These are phyloP conservation scores for Colletotrichum phormii DNA, from an alignment of 2,329 filamentous ascomycete genomes.

Conservation along the genomic window DNA sequence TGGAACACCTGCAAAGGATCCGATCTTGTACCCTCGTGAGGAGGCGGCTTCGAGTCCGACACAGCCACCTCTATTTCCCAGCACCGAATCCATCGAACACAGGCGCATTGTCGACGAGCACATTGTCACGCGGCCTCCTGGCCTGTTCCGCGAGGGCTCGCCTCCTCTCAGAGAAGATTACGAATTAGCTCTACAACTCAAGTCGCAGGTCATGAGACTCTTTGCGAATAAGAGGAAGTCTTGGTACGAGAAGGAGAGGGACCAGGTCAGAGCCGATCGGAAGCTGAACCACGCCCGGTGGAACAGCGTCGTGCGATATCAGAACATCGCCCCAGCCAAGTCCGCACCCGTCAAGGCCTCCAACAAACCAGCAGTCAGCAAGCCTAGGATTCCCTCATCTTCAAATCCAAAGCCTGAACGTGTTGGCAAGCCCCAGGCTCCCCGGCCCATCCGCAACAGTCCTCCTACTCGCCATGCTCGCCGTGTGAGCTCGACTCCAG, in stretches of 20 bases:
- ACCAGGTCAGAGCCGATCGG: slow-evolving; percentile 59
- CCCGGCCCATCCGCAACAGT: slow-evolving; percentile 51
- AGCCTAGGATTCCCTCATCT: slow-evolving; percentile 11
- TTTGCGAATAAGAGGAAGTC: slow-evolving; percentile 55
- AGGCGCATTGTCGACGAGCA: slow-evolving; percentile 63
- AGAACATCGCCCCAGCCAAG: slow-evolving; percentile 58
- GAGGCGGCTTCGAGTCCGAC: slow-evolving; percentile 55
- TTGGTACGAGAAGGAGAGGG: slow-evolving; percentile 65
- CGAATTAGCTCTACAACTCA: slow-evolving; percentile 63
- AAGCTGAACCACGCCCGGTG: slow-evolving; percentile 49
- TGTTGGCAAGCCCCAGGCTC: slow-evolving; percentile 49
- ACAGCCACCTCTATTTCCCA: slow-evolving; percentile 63
- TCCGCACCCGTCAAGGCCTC: slow-evolving; percentile 42
- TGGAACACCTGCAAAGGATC: slow-evolving; percentile 57
- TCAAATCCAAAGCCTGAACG: slow-evolving; percentile 46
- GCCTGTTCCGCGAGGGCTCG: slow-evolving; percentile 54
- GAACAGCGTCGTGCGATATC: slow-evolving; percentile 45
- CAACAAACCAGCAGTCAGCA: slow-evolving; percentile 25
- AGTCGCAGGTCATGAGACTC: slow-evolving; percentile 62
- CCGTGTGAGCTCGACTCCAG: slow-evolving; percentile 60
- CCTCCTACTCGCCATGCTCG: slow-evolving; percentile 41
- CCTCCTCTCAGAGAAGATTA: slow-evolving; percentile 67
- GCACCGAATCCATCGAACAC: slow-evolving; percentile 53
- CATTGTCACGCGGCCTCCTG: slow-evolving; percentile 55
- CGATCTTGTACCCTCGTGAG: slow-evolving; percentile 67